Conservation (phyloP, 805 yeast species). For the Candida schatavii region DNA sequence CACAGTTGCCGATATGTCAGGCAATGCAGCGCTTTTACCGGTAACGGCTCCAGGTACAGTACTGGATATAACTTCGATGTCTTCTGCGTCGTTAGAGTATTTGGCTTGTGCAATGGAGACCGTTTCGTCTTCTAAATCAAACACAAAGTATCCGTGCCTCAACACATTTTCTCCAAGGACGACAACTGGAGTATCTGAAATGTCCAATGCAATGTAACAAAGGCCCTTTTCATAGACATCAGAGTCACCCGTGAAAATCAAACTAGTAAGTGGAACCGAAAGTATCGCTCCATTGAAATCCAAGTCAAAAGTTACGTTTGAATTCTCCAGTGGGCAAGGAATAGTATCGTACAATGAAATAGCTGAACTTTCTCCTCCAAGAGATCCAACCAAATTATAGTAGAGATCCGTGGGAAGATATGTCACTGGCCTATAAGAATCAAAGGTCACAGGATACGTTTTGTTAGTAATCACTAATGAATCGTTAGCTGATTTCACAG, state of each 20-base stretch:
- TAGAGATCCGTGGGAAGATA: constrained; percentile 13
- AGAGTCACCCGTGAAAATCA: background rate
- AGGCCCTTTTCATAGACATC: background rate
- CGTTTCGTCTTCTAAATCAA: constrained; percentile 46
- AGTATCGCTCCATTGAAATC: background rate
- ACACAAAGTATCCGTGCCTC: constrained; percentile 51
- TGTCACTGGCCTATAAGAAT: constrained; percentile 20
- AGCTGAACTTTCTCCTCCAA: constrained; percentile 13
- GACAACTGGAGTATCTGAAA: background rate
- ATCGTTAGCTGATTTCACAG: too few species aligned
- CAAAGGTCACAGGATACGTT: constrained; percentile 12
- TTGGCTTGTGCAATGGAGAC: constrained; percentile 48
- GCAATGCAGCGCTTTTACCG: too few species aligned
- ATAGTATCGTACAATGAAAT: background rate
- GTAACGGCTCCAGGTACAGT: background rate
- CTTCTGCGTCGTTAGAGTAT: constrained; percentile 23
- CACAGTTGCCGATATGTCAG: too few species aligned
- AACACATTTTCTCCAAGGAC: constrained; percentile 32
- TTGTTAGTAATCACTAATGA: too few species aligned
- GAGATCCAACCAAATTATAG: background rate
- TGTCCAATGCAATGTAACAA: background rate
- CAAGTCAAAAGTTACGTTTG: background rate
- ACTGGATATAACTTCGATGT: constrained; percentile 7
- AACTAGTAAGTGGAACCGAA: background rate
- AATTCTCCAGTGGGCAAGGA: background rate